These are phyloP conservation scores for Gossypium davidsonii DNA, from an alignment of 441 rosid genomes.

Conservation along the genomic window DNA sequence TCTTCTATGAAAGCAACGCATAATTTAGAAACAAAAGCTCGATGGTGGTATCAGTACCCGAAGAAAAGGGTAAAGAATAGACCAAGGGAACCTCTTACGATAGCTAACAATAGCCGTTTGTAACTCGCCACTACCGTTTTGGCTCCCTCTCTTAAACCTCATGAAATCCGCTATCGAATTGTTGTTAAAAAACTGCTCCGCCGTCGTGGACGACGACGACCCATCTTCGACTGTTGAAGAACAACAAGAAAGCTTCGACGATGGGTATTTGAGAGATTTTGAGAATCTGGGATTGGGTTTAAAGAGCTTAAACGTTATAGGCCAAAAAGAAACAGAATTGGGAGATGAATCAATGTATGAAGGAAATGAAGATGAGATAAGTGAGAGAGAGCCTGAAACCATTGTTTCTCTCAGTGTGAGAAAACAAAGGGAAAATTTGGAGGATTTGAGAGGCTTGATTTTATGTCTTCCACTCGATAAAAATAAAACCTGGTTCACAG, in stretches of 20 bases:
- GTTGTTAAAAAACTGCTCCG: conserved; percentile 42
- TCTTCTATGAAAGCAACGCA: not conserved
- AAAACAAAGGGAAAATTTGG: not conserved
- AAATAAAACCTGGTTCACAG: not conserved
- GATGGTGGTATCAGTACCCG: conserved; percentile 33
- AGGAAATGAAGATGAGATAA: conserved; percentile 28
- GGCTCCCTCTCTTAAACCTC: conserved; percentile 56
- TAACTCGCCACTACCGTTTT: conserved; percentile 41
- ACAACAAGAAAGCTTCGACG: conserved; percentile 21
- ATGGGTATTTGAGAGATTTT: not conserved
- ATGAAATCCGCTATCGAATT: conserved; percentile 77
- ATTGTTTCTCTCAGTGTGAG: conserved; percentile 20
- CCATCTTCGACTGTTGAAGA: conserved; percentile 33
- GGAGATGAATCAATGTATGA: conserved; percentile 23
- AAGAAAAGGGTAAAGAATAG: conserved; percentile 64
- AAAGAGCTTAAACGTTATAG: conserved; percentile 19
- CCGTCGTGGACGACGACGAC: conserved; percentile 22
- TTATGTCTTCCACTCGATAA: not conserved
- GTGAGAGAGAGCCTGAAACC: conserved; percentile 37
- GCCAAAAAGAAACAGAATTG: conserved; percentile 20
- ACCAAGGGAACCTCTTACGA: conserved; percentile 76
- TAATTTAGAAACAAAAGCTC: not conserved
- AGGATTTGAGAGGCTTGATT: not conserved
- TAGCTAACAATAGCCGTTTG: conserved; percentile 83
- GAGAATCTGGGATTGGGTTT: conserved; percentile 20